Evolutionary conservation across 2,329 filamentous ascomycete species (phyloP), one percentile per base, ranked within the genome.

Genomic region (Massarina eburnea): DNA sequence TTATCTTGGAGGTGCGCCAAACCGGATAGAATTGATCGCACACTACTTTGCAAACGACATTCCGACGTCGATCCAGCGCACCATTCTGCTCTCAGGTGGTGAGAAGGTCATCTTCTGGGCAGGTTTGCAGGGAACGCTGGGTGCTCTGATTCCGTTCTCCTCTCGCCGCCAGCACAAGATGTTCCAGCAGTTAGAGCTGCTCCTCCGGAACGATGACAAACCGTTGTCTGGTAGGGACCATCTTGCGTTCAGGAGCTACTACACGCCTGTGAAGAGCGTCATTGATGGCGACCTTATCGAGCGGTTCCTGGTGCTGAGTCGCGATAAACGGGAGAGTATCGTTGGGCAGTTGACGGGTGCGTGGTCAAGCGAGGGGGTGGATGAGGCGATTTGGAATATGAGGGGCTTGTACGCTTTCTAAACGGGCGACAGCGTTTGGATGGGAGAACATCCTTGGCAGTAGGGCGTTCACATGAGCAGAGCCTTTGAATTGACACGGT

Each of bases 241-340:
- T 71, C 77, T 99, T 36, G 95, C 96, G 63, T 99, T 95, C 71
- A 82, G 95, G 52, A 85, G 91, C 54, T 99, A 97, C 73, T 99
- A 97, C 69, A 90, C 89, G 6, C 95, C 94, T 0, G 90, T 95
- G 33, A 99, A 99, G 78, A 91, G 91, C 8, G 85, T 95, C 21
- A 96, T 99, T 61, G 94, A 99, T 71, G 94, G 94, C 21, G 94
- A 99, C 73, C 76, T 99, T 32, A 96, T 94, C 62, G 94, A 99
- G 77, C 82, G 91, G 57, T 99, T 90, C 72, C 83, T 90, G 47
- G 74, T 94, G 48, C 77, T 99, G 49, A 80, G 87, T 20, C 87
- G 85, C 57, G 92, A 96, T 62, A 91, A 89, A 77, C 96, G 96
- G 78, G 85, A 90, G 72, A 91, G 91, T 82, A 95, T 99, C 75